Evolutionary conservation across 768 basidiomycete genomes (phyloP).

Genomic region (Leucocoprinus sp.): DNA sequence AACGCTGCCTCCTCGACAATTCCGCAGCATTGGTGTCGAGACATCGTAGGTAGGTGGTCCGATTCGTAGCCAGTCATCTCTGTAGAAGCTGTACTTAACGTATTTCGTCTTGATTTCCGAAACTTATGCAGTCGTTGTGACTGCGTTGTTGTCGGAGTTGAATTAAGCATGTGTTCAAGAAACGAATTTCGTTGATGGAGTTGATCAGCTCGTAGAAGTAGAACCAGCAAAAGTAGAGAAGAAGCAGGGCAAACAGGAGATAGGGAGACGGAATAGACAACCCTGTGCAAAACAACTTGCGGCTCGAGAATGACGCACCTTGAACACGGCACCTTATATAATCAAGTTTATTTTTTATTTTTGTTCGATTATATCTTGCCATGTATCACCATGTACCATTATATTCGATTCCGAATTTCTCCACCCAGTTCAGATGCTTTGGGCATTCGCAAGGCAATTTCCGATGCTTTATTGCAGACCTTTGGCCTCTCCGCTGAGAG

Average conservation of each 20-base stretch:
- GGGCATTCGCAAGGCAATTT: constrained; percentile 6
- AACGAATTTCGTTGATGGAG: too few relatives aligned
- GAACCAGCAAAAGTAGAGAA: background rate
- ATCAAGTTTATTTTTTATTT: background rate
- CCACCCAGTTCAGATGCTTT: constrained; percentile 2
- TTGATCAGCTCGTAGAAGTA: too few relatives aligned
- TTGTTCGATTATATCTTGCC: background rate
- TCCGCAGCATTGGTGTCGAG: constrained; percentile 34
- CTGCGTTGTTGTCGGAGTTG: background rate
- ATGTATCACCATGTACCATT: constrained; percentile 10
- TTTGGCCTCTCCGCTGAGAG: constrained; percentile 7
- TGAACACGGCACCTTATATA: background rate
- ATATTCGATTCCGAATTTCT: constrained; percentile 6
- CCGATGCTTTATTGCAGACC: constrained; percentile 5
- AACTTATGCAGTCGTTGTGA: constrained; percentile 5
- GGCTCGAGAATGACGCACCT: background rate
- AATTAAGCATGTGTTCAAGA: background rate
- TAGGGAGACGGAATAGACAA: background rate
- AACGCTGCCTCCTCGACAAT: constrained; percentile 42
- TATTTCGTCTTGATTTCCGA: background rate
- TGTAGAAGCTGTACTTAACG: constrained; percentile 1
- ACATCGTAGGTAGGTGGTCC: constrained; percentile 6
- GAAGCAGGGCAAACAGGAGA: background rate
- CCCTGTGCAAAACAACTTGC: background rate
- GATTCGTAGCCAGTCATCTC: background rate